Evolutionary conservation across 116 monocot genomes (phyloP).

Genomic region (Papilionanthe hybrid): DNA sequence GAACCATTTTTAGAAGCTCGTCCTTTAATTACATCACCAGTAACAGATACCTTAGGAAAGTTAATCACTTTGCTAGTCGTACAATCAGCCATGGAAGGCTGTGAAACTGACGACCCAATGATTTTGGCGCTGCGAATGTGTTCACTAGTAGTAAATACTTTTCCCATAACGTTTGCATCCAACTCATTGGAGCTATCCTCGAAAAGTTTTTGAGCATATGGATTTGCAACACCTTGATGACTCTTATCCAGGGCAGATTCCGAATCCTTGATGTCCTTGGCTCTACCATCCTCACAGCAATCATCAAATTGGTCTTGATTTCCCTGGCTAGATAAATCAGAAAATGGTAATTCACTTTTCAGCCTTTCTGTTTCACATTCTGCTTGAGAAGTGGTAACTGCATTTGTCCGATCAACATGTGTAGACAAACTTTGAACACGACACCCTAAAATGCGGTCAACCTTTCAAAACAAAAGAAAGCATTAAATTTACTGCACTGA

Average conservation of each 20-base stretch:
- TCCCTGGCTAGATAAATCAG: neutral
- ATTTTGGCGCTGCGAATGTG: conserved; percentile 7
- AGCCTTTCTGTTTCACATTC: neutral
- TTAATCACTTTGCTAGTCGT: conserved; percentile 3
- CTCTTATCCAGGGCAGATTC: conserved; percentile 8
- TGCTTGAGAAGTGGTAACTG: conserved; percentile 13
- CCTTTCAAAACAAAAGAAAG: conserved; percentile 38
- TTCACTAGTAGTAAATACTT: conserved; percentile 5
- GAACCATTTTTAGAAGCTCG: neutral
- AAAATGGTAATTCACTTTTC: neutral
- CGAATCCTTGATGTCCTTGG: conserved; percentile 4
- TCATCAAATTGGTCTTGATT: conserved; percentile 10
- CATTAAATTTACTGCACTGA: neutral
- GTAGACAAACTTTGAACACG: conserved; percentile 32
- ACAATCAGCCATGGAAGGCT: conserved; percentile 9
- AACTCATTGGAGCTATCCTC: neutral
- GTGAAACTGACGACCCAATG: neutral
- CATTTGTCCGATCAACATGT: conserved; percentile 6
- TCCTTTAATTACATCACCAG: conserved; percentile 1
- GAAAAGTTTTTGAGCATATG: conserved; percentile 4
- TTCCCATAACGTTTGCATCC: conserved; percentile 6
- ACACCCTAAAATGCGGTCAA: conserved; percentile 91
- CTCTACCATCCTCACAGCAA: conserved; percentile 9
- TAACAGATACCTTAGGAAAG: conserved; percentile 3
- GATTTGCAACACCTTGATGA: conserved; percentile 8